A percentile compares a stretch with the other conserved stretches of the same genome.
These are phyloP conservation scores for Colletotrichum australisinense DNA, from an alignment of 2,329 filamentous ascomycete genomes.

Conservation along the genomic window DNA sequence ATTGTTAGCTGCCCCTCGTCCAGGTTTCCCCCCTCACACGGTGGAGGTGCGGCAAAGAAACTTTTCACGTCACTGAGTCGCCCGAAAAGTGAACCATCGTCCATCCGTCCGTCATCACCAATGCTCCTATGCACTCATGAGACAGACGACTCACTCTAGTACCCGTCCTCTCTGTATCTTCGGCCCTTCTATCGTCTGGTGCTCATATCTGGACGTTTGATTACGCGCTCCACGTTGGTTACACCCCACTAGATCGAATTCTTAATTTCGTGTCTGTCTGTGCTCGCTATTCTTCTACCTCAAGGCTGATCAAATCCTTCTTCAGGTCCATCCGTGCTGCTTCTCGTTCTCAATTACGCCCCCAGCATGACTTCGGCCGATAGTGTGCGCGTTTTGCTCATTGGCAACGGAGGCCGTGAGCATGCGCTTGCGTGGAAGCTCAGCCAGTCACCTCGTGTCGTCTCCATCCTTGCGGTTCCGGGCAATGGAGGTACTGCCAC, in stretches of 20 bases:
- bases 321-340: neutral
- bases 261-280: neutral
- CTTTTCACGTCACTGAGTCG: neutral
- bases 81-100: neutral
- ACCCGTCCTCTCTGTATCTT: neutral
- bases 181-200: neutral
- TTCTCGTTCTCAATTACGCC: neutral
- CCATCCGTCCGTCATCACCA: neutral
- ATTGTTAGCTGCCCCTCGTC: neutral
- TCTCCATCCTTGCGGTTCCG: slow-evolving; percentile 64
- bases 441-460: slow-evolving; percentile 70
- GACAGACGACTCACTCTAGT: neutral
- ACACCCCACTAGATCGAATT: neutral
- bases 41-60: slow-evolving; percentile 20
- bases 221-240: neutral
- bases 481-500: slow-evolving; percentile 77
- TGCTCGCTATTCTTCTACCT: neutral
- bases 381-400: slow-evolving; percentile 63
- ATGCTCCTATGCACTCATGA: neutral
- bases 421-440: slow-evolving; percentile 83
- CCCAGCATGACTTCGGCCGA: slow-evolving; percentile 18
- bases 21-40: neutral
- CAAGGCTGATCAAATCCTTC: neutral
- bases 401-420: slow-evolving; percentile 81
- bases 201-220: neutral